These are phyloP conservation scores for Microsporum ferrugineum DNA, from an alignment of 2,329 filamentous ascomycete genomes.

Conservation along the genomic window DNA sequence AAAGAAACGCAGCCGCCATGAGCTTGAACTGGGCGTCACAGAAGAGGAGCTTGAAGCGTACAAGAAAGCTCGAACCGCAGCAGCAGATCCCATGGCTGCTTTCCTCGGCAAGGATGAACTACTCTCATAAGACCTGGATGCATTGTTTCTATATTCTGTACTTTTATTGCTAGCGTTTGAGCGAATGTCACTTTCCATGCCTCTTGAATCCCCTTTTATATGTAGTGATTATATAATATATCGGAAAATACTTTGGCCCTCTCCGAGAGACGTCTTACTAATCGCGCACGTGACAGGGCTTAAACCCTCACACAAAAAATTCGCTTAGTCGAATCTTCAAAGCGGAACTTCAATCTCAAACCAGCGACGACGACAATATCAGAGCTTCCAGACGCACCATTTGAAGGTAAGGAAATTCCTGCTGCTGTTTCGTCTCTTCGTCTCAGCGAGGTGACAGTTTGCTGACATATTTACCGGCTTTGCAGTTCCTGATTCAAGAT, in stretches of 20 bases:
- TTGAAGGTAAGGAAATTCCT: slow-evolving; percentile 24
- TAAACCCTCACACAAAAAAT: slow-evolving; percentile 30
- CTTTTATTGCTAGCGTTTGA: slow-evolving; percentile 5
- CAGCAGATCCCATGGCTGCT: slow-evolving; percentile 78
- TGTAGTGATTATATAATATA: neutral
- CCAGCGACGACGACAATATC: slow-evolving; percentile 35
- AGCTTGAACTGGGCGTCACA: slow-evolving; percentile 65
- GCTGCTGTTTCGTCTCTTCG: neutral
- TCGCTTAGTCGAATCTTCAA: slow-evolving; percentile 31
- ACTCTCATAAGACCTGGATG: slow-evolving; percentile 8
- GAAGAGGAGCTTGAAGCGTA: slow-evolving; percentile 84
- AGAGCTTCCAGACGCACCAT: slow-evolving; percentile 36
- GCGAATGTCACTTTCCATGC: neutral
- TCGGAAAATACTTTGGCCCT: neutral
- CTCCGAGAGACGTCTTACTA: neutral
- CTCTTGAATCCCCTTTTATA: neutral
- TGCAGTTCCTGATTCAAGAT: slow-evolving; percentile 44
- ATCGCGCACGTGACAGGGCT: slow-evolving; percentile 15
- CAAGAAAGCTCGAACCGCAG: slow-evolving; percentile 59
- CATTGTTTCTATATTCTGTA: neutral
- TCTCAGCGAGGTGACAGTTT: neutral
- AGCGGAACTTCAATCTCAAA: slow-evolving; percentile 30
- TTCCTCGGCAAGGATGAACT: slow-evolving; percentile 64
- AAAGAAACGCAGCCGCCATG: slow-evolving; percentile 61
- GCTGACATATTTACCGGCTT: neutral